Evolutionary conservation across 768 basidiomycete genomes (phyloP), one percentile per base, ranked within the genome.

Genomic region (Crassisporium funariophilum): DNA sequence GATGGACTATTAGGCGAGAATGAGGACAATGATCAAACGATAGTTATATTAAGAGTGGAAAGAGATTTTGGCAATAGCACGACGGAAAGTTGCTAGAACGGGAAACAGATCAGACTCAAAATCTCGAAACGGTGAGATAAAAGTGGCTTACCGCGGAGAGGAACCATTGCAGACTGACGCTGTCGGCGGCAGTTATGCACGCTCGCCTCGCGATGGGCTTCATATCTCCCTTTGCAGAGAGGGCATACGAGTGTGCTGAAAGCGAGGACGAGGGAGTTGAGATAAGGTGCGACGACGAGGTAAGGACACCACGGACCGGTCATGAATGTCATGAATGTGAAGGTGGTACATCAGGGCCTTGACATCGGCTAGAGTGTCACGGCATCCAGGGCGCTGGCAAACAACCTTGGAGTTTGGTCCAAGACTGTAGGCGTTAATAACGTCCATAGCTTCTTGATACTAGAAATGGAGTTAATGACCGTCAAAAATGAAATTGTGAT

Each of bases 241-340:
- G 44, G 36, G 49, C 67, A 70, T 33, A 44, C 34, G 25, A 56
- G 35, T 8, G 42, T 43, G 17, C 63, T 64, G 31, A 35, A 15
- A 19, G 19, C 36, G 43, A 34, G 44, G 27, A 43, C 20, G n/a
- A 37, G 25, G 31, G 40, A 40, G 42, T 27, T 34, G 15, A 21
- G 39, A 13, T 13, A 46, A 19, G 35, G 41, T 34, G 27, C 16
- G 41, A 41, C 20, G 40, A 40, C 20, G 41, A 37, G 37, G 25
- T 22, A 46, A 33, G 6, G 20, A 35, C 41, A 13, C n/a, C 29
- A 61, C 66, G 33, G 46, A 73, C 73, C 62, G 53, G 43, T 78
- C 75, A 23, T 71, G 66, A 23, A 82, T 72, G 52, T 79, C 75
- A 58, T 82, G 81, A 38, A 82, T 77, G 52, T 82, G 78, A 16